phyloP scores from a whole-genome alignment of 306 rosid genomes.

The Castanea crenata region DNA sequence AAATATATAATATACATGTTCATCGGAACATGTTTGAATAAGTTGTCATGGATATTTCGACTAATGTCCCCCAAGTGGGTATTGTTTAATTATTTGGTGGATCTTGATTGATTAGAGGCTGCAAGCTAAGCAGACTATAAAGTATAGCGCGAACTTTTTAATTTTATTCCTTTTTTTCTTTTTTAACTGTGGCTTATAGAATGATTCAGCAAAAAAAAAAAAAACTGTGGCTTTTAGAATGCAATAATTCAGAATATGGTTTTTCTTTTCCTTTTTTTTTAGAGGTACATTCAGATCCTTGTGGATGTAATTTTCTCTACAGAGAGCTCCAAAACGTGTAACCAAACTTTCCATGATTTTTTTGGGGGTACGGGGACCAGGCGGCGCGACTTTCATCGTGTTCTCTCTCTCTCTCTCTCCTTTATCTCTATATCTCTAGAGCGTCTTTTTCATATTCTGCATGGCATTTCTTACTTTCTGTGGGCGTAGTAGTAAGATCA shows the following conservation, averaged over 20 bases:
- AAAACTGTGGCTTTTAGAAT: background rate
- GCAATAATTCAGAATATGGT: constrained; percentile 1
- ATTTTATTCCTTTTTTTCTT: background rate
- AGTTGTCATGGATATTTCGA: background rate
- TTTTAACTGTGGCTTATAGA: background rate
- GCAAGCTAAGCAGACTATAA: constrained; percentile 14
- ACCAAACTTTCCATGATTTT: constrained; percentile 18
- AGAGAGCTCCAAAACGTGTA: background rate
- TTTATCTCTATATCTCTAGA: background rate
- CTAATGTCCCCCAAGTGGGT: constrained; percentile 4
- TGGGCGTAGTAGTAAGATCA: background rate
- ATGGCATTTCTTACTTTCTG: constrained; percentile 12
- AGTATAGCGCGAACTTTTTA: background rate
- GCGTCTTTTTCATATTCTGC: constrained; percentile 9
- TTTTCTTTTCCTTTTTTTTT: too few species aligned
- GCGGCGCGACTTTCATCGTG: constrained; percentile 25
- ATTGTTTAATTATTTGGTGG: background rate
- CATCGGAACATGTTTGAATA: background rate
- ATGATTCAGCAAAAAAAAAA: too few species aligned
- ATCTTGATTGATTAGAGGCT: constrained; percentile 23
- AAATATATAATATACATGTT: background rate
- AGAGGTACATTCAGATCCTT: background rate
- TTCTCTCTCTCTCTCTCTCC: background rate
- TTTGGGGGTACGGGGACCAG: constrained; percentile 9
- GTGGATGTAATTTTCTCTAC: background rate